Base-by-base conservation (phyloP, 768 basidiomycete species). In the Trametes meyenii region DNA sequence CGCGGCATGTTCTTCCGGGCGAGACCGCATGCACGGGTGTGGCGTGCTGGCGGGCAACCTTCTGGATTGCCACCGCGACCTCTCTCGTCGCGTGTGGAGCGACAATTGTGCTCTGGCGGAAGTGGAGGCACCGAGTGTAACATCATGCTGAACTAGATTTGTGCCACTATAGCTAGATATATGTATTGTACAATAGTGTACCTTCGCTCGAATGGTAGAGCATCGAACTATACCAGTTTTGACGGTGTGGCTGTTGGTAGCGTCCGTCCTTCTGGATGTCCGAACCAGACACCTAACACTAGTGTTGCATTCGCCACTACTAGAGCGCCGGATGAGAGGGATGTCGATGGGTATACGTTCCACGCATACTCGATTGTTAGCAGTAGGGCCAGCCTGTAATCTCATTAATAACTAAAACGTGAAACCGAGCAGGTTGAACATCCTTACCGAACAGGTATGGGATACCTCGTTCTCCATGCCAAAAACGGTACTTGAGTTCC, bases 401-500 rank as follows among this genome's bases (percentile, higher is more conserved):
- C 12, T 17, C 16, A 4, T 1, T 43, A 11, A 38, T 51, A 1
- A 23, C 26, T 26, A n/a, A 14, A 6, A 3, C 4, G 23, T 6
- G 24, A 19, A 26, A 12, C 12, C 19, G 1, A 23, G 23, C 12
- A n/a, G 16, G 10, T 7, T 16, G 1, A n/a, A 21, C 11, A 8
- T 2, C 60, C 70, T 60, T 69, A 91, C 92, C 85, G 90, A 39
- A 89, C 17, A 26, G 76, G 29, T 14, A 82, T 50, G 16, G 89
- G 89, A 71, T 84, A 90, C 54, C 75, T 79, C 5, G 90, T 88
- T 70, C 85, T 85, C 83, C 87, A 95, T 3, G 85, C 77, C 29
- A 98, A 74, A 70, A 96, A 88, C 1, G 96, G 94, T 36, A 96
- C 73, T 68, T 96, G 93, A 58, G 92, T 89, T 11, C 89, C 92